These are phyloP conservation scores for Luzula sylvatica DNA, from an alignment of 176 grass and related monocot genomes.

Conservation along the genomic window DNA sequence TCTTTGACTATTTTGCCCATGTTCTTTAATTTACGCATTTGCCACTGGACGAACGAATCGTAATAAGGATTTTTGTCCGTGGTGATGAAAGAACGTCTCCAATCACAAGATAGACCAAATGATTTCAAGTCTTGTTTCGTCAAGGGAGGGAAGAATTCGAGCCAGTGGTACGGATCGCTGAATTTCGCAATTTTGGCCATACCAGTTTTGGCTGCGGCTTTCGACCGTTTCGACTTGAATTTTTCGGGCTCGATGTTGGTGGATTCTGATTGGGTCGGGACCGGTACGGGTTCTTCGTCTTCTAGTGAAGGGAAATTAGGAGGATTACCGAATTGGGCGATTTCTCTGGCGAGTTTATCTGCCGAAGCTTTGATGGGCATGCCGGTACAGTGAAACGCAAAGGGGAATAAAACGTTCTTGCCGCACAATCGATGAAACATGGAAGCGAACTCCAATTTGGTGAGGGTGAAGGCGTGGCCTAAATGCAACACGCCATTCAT, in stretches of 20 bases:
- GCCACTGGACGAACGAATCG: constrained; percentile 68
- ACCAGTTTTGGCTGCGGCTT: constrained; percentile 48
- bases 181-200: constrained; percentile 45
- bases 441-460: constrained; percentile 68
- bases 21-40: constrained; percentile 60
- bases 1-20: constrained; percentile 68
- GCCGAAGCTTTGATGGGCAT: constrained; percentile 83
- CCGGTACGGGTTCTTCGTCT: constrained; percentile 29
- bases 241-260: constrained; percentile 36
- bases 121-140: constrained; percentile 46
- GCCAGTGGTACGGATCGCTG: constrained; percentile 59
- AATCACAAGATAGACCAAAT: constrained; percentile 62
- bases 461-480: constrained; percentile 59
- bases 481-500: constrained; percentile 72
- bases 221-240: constrained; percentile 60
- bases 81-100: constrained; percentile 67
- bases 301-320: constrained; percentile 37
- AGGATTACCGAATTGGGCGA: constrained; percentile 45
- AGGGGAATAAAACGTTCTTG: constrained; percentile 52
- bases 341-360: constrained; percentile 56
- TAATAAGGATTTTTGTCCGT: constrained; percentile 66
- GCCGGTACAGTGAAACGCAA: constrained; percentile 75
- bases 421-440: constrained; percentile 54
- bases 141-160: constrained; percentile 43
- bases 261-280: constrained; percentile 18